Evolutionary conservation across 2,329 filamentous ascomycete species (phyloP), one percentile per base, ranked within the genome.

Genomic region (Thielaviopsis punctulata): DNA sequence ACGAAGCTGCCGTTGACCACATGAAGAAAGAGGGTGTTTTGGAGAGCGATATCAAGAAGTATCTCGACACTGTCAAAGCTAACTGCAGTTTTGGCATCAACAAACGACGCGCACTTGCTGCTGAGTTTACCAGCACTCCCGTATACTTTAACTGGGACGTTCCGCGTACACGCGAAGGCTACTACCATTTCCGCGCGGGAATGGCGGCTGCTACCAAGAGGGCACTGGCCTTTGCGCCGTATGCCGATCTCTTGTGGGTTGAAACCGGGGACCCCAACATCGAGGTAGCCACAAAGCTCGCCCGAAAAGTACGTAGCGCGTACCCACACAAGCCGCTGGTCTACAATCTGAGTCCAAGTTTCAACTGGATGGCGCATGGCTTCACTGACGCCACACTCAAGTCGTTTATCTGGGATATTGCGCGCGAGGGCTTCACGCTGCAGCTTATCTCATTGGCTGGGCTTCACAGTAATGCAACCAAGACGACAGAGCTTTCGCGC

Each of bases 291-390:
- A 71, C 76, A 3, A 72, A 75, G 49, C 87, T 98, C 49, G 86
- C 85, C 12, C 75, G 76, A 10, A 77, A 87, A 45, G 92, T 98
- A 56, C 79, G 84, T 52, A 67, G 70, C 0, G 71, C 68, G 3
- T 72, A 78, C 60, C 86, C 88, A 0, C 80, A 78, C 56, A 96
- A 96, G 75, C 84, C 86, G 33, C 76, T 98, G 22, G 90, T 96
- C 0, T 98, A 98, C 71, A 98, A 98, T 69, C 76, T 98, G 1
- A 89, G 83, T 4, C 92, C 92, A 1, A 94, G 86, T 8, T 98
- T 98, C 76, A 96, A 98, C 73, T 98, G 92, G 92, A 92, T 93
- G 79, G 80, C 80, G 10, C 89, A 96, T 64, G 92, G 90, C 25
- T 98, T 96, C 68, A 82, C 77, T 2, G 80, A 88, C 57, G 80